Base-by-base conservation (phyloP, 148 eudicot species). In the Amaranthus palmeri region DNA sequence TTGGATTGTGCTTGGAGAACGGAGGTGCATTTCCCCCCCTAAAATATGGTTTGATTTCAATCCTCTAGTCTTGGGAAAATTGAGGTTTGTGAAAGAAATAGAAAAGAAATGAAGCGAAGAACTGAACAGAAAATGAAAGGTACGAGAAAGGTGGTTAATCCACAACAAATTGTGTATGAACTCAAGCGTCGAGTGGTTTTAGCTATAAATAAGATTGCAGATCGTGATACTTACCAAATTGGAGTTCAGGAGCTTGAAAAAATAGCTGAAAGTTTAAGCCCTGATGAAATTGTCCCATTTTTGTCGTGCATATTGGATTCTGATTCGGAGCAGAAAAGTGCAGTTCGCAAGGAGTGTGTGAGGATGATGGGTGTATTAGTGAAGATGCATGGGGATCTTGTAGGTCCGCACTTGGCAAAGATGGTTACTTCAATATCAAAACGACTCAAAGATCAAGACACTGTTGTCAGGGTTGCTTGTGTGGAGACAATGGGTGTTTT, bases 401-500 rank as follows among this genome's bases (percentile, higher is more conserved):
- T 88, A 18, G 78, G 83, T 13, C 83, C 87, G 4, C 85, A 92
- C 54, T 72, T 92, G 42, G 88, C 82, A 15, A 92, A 88, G 81
- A 86, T 92, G 83, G 87, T 92, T 17, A 77, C 84, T 60, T 80
- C 87, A 70, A 83, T 92, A 18, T 93, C 90, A 10, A 92, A 87
- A 77, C 83, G 96, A 51, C 84, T 92, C 10, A 92, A 90, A 84
- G 97, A 92, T 78, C 86, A 90, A 48, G 97, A 88, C 77, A 81
- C 97, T 36, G 83, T 83, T 72, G 87, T 92, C 0, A 85, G 89
- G 80, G 96, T 88, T 70, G 86, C 87, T 45, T 92, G 93, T 69
- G 84, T 86, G 43, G 91, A 92, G 62, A 90, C 97, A 64, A 74
- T 84, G 62, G 90, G 93, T 41, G 76, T 87, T 70, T 79, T 90